Evolutionary conservation across 2,329 filamentous ascomycete genomes (phyloP).

Genomic region (Neoascochyta sp.): DNA sequence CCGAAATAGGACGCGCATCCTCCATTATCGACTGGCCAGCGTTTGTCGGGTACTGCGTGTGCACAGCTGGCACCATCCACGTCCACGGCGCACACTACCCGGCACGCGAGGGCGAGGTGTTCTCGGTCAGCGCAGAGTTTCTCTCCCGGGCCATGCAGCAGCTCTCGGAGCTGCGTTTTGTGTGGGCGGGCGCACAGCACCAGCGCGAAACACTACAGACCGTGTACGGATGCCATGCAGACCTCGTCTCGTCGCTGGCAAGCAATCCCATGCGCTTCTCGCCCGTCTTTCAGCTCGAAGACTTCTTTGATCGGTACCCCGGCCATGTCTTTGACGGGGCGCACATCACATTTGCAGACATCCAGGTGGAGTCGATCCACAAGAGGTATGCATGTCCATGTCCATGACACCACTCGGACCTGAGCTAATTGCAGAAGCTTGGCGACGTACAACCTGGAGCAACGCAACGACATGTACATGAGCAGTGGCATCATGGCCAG

Average conservation of each 20-base stretch:
- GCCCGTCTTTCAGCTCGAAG: conserved; percentile 77
- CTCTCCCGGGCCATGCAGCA: conserved; percentile 76
- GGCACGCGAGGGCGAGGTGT: conserved; percentile 59
- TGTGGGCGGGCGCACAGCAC: conserved; percentile 75
- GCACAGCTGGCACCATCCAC: conserved; percentile 82
- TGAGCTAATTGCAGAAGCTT: too few relatives aligned
- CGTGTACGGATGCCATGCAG: conserved; percentile 73
- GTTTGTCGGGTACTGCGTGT: conserved; percentile 82
- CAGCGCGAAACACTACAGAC: conserved; percentile 74
- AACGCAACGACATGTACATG: conserved; percentile 39
- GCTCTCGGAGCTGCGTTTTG: conserved; percentile 67
- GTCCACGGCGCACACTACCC: conserved; percentile 81
- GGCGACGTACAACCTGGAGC: conserved; percentile 35
- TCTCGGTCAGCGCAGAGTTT: conserved; percentile 64
- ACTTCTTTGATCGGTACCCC: conserved; percentile 82
- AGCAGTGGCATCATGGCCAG: conserved; percentile 27
- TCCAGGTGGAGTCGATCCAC: conserved; percentile 57
- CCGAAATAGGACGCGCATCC: conserved; percentile 72
- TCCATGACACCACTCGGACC: too few relatives aligned
- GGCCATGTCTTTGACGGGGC: conserved; percentile 69
- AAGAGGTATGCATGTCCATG: conserved; percentile 48
- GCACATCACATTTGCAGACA: conserved; percentile 68
- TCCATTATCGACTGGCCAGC: conserved; percentile 78
- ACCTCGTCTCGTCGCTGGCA: conserved; percentile 70
- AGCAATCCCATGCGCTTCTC: conserved; percentile 69